Conservation (phyloP, 2,329 filamentous ascomycete genomes). For the Apiospora kogelbergensis region DNA sequence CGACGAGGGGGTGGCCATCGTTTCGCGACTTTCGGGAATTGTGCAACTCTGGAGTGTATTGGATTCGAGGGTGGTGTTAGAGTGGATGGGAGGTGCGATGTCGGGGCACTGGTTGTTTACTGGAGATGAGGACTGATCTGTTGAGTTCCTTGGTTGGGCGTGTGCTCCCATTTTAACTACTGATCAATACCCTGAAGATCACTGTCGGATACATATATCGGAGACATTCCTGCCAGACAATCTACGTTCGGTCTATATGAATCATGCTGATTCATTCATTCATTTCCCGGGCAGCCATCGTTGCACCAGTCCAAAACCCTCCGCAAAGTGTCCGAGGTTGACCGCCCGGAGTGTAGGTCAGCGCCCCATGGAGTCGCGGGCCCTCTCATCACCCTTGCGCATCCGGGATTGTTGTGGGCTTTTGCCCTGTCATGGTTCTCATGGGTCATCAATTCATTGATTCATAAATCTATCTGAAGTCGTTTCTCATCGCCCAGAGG, state of each 20-base stretch:
- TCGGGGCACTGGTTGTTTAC: too few relatives aligned
- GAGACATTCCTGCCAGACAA: neutral
- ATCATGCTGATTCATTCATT: neutral
- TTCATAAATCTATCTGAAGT: conserved; percentile 2
- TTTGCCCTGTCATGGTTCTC: neutral
- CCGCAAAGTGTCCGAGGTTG: neutral
- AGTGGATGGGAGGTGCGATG: too few relatives aligned
- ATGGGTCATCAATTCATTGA: neutral
- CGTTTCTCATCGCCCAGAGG: neutral
- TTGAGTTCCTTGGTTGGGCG: too few relatives aligned
- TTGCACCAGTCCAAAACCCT: neutral
- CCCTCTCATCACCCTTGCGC: neutral
- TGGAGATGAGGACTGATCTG: too few relatives aligned
- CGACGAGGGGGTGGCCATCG: neutral
- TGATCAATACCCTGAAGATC: neutral
- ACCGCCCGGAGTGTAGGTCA: neutral
- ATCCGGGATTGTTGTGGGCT: neutral
- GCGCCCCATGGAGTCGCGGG: neutral
- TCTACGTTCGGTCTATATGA: too few relatives aligned
- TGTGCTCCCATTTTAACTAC: neutral
- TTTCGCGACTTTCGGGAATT: too few relatives aligned
- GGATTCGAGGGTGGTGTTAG: too few relatives aligned
- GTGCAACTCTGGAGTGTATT: too few relatives aligned
- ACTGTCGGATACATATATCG: neutral
- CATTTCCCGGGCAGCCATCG: neutral